Evolutionary conservation across 2,329 filamentous ascomycete species (phyloP).

Genomic region (Ceratocystis lukuohia): DNA sequence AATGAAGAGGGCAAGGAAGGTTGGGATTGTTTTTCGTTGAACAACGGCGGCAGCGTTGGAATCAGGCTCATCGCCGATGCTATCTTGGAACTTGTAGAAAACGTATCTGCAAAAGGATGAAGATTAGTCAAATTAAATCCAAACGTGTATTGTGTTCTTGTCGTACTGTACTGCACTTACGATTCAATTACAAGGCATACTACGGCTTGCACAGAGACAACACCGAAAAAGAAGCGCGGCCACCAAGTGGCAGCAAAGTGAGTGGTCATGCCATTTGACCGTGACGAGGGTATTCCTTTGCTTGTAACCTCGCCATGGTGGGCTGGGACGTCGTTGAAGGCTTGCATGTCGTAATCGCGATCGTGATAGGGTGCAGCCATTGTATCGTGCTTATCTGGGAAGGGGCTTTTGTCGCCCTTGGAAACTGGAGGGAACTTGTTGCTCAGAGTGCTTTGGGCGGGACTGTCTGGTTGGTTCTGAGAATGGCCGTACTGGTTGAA

Average conservation of each 20-base stretch:
- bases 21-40: slow-evolving; percentile 65
- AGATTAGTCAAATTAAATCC: background rate
- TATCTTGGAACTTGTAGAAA: slow-evolving; percentile 71
- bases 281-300: slow-evolving; percentile 4
- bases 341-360: slow-evolving; percentile 15
- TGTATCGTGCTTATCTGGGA: slow-evolving; percentile 15
- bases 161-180: slow-evolving; percentile 39
- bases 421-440: slow-evolving; percentile 11
- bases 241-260: slow-evolving; percentile 73
- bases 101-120: slow-evolving; percentile 50
- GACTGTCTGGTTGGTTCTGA: slow-evolving; percentile 18
- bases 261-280: slow-evolving; percentile 28
- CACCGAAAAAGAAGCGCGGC: slow-evolving; percentile 73
- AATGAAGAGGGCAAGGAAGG: slow-evolving; percentile 90
- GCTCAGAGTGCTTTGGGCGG: slow-evolving; percentile 18
- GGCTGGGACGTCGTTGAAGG: slow-evolving; percentile 7
- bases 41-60: slow-evolving; percentile 30
- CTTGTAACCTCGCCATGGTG: background rate
- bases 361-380: slow-evolving; percentile 11
- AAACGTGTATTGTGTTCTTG: background rate
- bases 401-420: slow-evolving; percentile 12
- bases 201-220: slow-evolving; percentile 61
- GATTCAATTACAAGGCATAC: slow-evolving; percentile 74
- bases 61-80: slow-evolving; percentile 30
- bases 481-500: slow-evolving; percentile 19